Conservation (phyloP, 1,139 yeast genomes). For the Geotrichum klebahnii region DNA sequence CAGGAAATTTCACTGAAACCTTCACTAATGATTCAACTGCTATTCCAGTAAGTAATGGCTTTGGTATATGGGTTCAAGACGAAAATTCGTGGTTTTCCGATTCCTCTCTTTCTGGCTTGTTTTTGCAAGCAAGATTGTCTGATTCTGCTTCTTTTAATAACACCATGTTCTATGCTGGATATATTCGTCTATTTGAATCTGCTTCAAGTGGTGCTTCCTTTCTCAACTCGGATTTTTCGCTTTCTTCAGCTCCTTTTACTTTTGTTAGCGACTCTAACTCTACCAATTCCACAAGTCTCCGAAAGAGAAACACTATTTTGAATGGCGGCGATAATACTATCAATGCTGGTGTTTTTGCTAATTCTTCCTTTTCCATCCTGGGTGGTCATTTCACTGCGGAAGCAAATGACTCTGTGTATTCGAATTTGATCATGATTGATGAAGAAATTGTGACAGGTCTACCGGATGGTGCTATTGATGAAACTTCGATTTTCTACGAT, state of each 20-base stretch:
- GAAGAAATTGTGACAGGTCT: constrained; percentile 37
- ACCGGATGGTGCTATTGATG: constrained; percentile 38
- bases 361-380: constrained; percentile 49
- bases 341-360: constrained; percentile 44
- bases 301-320: constrained; percentile 27
- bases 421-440: constrained; percentile 44
- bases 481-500: constrained; percentile 41
- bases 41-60: constrained; percentile 24
- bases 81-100: constrained; percentile 32
- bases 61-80: constrained; percentile 33
- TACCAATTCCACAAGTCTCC: constrained; percentile 20
- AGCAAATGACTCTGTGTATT: constrained; percentile 24
- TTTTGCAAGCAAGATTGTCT: constrained; percentile 29
- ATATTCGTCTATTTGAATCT: constrained; percentile 27
- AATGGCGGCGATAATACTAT: constrained; percentile 26
- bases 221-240: constrained; percentile 29
- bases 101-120: constrained; percentile 24
- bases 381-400: constrained; percentile 49
- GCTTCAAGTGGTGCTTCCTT: constrained; percentile 32
- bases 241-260: constrained; percentile 34
- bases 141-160: constrained; percentile 19
- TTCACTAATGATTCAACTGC: constrained; percentile 16
- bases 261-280: constrained; percentile 35
- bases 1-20: constrained; percentile 34
- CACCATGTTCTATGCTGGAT: constrained; percentile 29